These are phyloP conservation scores for Corynascus novoguineensis DNA, from an alignment of 495 filamentous ascomycete genomes.

Conservation along the genomic window DNA sequence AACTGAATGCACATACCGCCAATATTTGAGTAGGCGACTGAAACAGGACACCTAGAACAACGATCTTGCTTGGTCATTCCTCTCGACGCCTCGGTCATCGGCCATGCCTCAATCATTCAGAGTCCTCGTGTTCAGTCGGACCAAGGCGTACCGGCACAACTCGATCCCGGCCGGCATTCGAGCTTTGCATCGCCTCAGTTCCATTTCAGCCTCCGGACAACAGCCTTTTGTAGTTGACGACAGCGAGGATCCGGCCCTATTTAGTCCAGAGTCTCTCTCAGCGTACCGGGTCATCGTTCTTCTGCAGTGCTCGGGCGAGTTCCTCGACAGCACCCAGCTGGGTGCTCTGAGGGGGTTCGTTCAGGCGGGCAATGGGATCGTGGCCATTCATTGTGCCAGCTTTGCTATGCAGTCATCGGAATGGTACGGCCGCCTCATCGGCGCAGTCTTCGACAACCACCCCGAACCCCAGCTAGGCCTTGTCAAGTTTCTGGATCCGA, in stretches of 20 bases:
- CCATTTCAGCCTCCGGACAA: conserved; percentile 3
- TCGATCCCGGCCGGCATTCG: conserved; percentile 34
- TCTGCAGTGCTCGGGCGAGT: conserved; percentile 34
- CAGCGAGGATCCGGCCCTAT: conserved; percentile 31
- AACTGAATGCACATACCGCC: no score
- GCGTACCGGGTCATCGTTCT: conserved; percentile 32
- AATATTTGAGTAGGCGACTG: no score
- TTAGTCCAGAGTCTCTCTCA: conserved; percentile 24
- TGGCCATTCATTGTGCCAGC: conserved; percentile 37
- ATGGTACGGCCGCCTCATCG: conserved; percentile 35
- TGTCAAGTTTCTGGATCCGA: conserved; percentile 20
- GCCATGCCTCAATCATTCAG: neutral
- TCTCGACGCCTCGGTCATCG: no score
- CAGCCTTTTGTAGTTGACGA: conserved; percentile 22
- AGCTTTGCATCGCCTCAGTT: conserved; percentile 24
- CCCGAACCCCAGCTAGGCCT: conserved; percentile 29
- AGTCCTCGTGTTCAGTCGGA: conserved; percentile 35
- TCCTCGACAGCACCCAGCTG: conserved; percentile 29
- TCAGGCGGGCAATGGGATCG: conserved; percentile 30
- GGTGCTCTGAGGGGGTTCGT: conserved; percentile 29
- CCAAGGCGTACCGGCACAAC: conserved; percentile 31
- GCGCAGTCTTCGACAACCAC: conserved; percentile 33
- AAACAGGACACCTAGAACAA: no score
- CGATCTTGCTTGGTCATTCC: no score
- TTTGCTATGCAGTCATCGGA: conserved; percentile 23